Percentiles rank a stretch among this genome's conserved stretches.
Conservation (phyloP, 345 rosid genomes). For the Syzygium jambos region DNA sequence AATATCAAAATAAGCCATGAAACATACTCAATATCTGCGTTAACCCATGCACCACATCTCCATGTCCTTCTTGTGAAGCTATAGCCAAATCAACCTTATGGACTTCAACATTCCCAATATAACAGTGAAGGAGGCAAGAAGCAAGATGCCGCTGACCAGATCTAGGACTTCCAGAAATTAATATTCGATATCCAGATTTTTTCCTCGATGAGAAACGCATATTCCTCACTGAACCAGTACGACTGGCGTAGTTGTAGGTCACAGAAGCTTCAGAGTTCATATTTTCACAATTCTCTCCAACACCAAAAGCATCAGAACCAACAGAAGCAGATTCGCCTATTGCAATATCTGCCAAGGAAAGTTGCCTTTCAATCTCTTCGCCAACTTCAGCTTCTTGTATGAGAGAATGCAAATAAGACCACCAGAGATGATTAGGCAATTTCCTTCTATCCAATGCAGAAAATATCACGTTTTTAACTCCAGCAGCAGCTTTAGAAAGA, state of each 20-base stretch:
- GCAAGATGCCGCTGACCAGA: conserved; percentile 94
- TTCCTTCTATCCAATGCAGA: conserved; percentile 49
- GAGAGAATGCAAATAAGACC: conserved; percentile 45
- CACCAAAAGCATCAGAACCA: conserved; percentile 27
- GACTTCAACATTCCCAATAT: conserved; percentile 70
- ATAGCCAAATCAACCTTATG: conserved; percentile 91
- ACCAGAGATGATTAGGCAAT: conserved; percentile 49
- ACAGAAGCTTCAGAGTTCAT: conserved; percentile 20
- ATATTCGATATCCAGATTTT: conserved; percentile 56
- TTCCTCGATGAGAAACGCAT: conserved; percentile 32
- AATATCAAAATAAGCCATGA: conserved; percentile 1
- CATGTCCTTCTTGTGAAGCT: conserved; percentile 85
- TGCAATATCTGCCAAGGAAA: conserved; percentile 52
- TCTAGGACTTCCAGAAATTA: conserved; percentile 75
- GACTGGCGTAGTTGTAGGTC: conserved; percentile 12
- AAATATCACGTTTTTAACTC: conserved; percentile 46
- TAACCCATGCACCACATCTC: conserved; percentile 79
- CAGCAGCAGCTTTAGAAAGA: conserved; percentile 50
- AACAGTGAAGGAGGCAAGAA: conserved; percentile 84
- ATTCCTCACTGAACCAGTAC: conserved; percentile 16
- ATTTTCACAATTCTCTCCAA: conserved; percentile 21
- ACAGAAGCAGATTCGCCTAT: conserved; percentile 34
- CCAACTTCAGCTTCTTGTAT: conserved; percentile 57
- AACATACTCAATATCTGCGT: conserved; percentile 73
- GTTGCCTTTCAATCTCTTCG: conserved; percentile 45